A percentile compares a stretch with the other conserved stretches of the same genome.
Conservation (phyloP, 2,329 filamentous ascomycete genomes). For the Colletotrichum caudatum region DNA sequence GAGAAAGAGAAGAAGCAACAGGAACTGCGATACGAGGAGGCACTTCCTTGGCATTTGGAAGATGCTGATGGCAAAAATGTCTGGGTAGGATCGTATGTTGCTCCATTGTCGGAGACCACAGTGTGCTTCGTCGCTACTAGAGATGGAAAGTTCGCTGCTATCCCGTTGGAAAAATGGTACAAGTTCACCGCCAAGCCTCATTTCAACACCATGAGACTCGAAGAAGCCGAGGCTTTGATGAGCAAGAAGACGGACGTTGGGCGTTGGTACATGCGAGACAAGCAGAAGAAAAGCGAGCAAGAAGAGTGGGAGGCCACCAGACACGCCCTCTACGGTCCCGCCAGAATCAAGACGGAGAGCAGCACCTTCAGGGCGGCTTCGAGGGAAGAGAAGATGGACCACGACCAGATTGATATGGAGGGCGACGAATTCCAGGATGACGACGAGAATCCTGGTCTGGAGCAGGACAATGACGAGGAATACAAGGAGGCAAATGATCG, state of each 20-base stretch:
- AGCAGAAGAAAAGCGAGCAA: conserved; percentile 67
- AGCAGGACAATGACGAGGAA: conserved; percentile 85
- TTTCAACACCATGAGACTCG: conserved; percentile 81
- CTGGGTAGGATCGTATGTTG: conserved; percentile 93
- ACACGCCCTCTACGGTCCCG: conserved; percentile 62
- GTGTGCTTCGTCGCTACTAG: conserved; percentile 79
- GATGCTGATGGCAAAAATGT: conserved; percentile 96
- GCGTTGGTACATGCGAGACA: conserved; percentile 82
- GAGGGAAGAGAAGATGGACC: conserved; percentile 75
- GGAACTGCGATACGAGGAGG: conserved; percentile 89
- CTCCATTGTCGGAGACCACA: conserved; percentile 86
- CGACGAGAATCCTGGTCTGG: conserved; percentile 81
- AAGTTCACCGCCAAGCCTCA: conserved; percentile 84
- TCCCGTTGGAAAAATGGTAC: conserved; percentile 97
- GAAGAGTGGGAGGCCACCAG: conserved; percentile 72
- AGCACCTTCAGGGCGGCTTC: conserved; percentile 71
- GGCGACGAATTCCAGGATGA: conserved; percentile 88
- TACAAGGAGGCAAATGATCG: conserved; percentile 77
- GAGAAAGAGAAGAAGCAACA: conserved; percentile 84
- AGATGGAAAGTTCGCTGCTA: conserved; percentile 79
- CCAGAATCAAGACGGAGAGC: conserved; percentile 77
- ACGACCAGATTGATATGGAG: conserved; percentile 76
- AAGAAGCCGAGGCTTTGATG: conserved; percentile 88
- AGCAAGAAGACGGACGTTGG: conserved; percentile 80
- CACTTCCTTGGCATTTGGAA: conserved; percentile 95